phyloP scores from a whole-genome alignment of 345 rosid species.

The Populus simonii region DNA sequence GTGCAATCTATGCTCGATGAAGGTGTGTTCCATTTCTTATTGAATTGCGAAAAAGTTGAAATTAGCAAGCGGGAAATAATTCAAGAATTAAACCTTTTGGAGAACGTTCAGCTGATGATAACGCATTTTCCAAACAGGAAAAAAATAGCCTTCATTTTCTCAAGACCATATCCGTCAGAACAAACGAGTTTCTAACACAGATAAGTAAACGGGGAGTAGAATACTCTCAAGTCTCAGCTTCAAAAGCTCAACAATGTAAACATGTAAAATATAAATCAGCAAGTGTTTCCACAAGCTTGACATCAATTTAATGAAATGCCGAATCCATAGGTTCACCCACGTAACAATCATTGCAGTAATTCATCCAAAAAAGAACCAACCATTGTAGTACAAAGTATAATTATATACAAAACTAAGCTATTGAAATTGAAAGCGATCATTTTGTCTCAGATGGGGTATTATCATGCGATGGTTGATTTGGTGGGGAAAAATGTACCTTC shows the following conservation, averaged over 20 bases:
- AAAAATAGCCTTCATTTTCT: no score
- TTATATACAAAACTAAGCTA: not conserved
- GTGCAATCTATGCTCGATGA: no score
- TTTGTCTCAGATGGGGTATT: not conserved
- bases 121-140: not conserved
- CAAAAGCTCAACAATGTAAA: no score
- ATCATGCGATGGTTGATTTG: not conserved
- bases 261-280: not conserved
- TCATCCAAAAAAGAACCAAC: not conserved
- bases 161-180: not conserved
- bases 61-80: no score
- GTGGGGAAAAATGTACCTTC: slow-evolving; percentile 2
- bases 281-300: not conserved
- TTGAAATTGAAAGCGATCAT: not conserved
- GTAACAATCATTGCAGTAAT: not conserved
- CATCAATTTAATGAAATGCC: not conserved
- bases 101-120: no score
- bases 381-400: not conserved
- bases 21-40: no score
- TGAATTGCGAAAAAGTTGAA: no score
- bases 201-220: not conserved
- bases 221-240: no score
- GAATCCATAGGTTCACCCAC: not conserved
- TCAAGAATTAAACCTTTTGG: no score
- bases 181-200: not conserved